Percentiles rank a stretch among this genome's conserved stretches.
These are phyloP conservation scores for Pseudogymnoascus sp. DNA, from an alignment of 2,329 filamentous ascomycete species.

Conservation along the genomic window DNA sequence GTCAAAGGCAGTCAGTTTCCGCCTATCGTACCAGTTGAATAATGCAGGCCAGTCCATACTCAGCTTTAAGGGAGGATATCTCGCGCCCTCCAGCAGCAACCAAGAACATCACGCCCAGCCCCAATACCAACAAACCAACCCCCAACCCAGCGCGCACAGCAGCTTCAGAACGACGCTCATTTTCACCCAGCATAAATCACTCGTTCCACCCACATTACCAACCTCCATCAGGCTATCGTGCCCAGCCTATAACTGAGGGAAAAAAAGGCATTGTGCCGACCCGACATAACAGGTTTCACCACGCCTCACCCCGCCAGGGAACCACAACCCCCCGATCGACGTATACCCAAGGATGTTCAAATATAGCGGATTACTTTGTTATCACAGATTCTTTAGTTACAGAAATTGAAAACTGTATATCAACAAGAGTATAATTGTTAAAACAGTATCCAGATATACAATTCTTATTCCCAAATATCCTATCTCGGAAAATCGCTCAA, in stretches of 20 bases:
- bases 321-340: neutral
- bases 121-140: neutral
- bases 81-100: neutral
- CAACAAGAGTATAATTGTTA: neutral
- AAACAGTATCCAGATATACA: neutral
- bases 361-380: neutral
- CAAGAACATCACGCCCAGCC: neutral
- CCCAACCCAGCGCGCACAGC: neutral
- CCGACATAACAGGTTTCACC: neutral
- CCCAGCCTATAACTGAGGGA: neutral
- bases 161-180: too few species aligned
- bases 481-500: neutral
- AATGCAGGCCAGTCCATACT: neutral
- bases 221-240: neutral
- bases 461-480: neutral
- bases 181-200: neutral
- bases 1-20: too few species aligned
- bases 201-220: neutral
- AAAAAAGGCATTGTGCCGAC: neutral
- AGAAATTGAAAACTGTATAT: neutral
- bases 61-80: neutral
- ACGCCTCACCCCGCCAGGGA: neutral
- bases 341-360: neutral
- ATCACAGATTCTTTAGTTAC: neutral
- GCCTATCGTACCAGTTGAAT: neutral